Evolutionary conservation across 202 grass and related monocot species (phyloP).

Genomic region (Setaria viridis): DNA sequence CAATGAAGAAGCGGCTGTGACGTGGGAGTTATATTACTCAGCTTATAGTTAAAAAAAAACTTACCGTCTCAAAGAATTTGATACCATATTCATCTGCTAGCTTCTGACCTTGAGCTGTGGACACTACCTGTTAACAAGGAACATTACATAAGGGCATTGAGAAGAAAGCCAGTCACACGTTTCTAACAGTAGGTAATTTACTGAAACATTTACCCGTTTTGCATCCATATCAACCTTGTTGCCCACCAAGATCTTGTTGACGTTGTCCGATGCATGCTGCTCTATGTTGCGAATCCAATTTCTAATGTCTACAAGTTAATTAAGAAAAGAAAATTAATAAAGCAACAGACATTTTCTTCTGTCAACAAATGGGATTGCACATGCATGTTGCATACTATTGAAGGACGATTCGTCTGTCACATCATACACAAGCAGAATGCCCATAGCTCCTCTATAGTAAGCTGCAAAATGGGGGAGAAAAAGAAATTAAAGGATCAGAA

Average conservation of each 20-base stretch:
- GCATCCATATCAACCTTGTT: slow-evolving; percentile 96
- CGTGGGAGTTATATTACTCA: slow-evolving; percentile 1
- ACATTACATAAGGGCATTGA: neutral
- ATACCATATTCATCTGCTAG: slow-evolving; percentile 79
- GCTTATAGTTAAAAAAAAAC: neutral
- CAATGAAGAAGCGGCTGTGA: neutral
- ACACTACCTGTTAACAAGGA: slow-evolving; percentile 48
- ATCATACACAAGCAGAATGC: slow-evolving; percentile 95
- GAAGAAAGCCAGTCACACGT: neutral
- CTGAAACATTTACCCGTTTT: slow-evolving; percentile 67
- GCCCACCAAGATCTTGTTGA: slow-evolving; percentile 93
- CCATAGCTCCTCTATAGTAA: slow-evolving; percentile 96
- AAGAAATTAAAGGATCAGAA: slow-evolving; percentile 30
- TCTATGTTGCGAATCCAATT: slow-evolving; percentile 97
- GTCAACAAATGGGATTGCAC: slow-evolving; percentile 31
- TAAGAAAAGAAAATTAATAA: slow-evolving; percentile 42
- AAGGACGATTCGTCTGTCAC: slow-evolving; percentile 93
- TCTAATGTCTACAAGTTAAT: slow-evolving; percentile 76
- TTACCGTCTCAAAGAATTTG: slow-evolving; percentile 80
- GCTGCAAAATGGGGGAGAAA: slow-evolving; percentile 41
- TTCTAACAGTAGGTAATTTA: neutral
- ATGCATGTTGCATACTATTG: slow-evolving; percentile 71
- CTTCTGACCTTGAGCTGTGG: slow-evolving; percentile 69
- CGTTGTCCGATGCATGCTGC: slow-evolving; percentile 92
- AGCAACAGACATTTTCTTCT: slow-evolving; percentile 11